These are phyloP conservation scores for Vanrija sp. DNA, from an alignment of 1,284 basidiomycete species.

Conservation along the genomic window DNA sequence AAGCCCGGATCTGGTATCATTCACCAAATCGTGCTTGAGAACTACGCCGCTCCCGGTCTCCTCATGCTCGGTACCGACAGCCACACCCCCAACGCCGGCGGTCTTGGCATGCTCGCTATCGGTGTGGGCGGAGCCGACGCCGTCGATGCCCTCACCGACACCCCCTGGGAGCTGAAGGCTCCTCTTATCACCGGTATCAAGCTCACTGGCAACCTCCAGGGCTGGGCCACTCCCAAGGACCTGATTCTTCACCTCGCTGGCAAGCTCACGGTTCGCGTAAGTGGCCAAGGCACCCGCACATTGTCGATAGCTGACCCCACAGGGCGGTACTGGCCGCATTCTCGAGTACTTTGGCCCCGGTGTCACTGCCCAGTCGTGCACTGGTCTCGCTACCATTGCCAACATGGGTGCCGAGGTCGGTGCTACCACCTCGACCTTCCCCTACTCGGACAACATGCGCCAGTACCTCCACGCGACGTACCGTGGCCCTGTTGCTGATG, in stretches of 20 bases:
- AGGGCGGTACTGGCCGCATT: constrained; percentile 94
- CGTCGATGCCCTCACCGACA: constrained; percentile 95
- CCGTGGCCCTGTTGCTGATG: constrained; percentile 77
- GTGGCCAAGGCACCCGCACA: constrained; percentile 35
- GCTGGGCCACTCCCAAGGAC: constrained; percentile 97
- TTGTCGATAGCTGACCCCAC: neutral
- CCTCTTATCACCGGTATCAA: constrained; percentile 87
- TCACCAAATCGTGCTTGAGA: constrained; percentile 96
- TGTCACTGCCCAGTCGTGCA: constrained; percentile 85
- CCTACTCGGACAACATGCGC: constrained; percentile 86
- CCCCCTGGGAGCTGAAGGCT: constrained; percentile 98
- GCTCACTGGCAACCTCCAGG: constrained; percentile 79
- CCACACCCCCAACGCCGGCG: constrained; percentile 98
- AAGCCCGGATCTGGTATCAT: constrained; percentile 98
- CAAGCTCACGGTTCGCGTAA: constrained; percentile 83
- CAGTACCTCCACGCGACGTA: constrained; percentile 87
- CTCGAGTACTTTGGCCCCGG: constrained; percentile 98
- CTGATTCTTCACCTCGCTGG: constrained; percentile 92
- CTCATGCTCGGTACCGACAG: constrained; percentile 99
- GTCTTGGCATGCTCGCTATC: constrained; percentile 97
- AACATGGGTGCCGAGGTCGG: constrained; percentile 99
- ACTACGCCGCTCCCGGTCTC: constrained; percentile 98
- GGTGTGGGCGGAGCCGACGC: constrained; percentile 99
- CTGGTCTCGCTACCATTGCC: constrained; percentile 88
- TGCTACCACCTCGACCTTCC: constrained; percentile 96